Conservation (phyloP, 257 asterid genomes). For the Nicotiana tomentosiformis region DNA sequence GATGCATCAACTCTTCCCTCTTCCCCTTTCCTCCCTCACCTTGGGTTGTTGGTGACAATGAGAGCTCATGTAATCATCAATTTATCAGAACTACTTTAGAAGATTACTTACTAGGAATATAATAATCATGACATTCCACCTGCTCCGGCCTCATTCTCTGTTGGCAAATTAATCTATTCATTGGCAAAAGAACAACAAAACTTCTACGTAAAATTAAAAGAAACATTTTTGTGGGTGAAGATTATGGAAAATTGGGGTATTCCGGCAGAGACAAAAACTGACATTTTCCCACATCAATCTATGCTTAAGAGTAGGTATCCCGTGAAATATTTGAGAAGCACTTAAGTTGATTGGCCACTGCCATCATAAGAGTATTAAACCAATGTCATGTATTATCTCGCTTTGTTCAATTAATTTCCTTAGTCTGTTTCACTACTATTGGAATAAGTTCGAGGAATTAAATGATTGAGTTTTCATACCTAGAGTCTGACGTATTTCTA, state of each 20-base stretch:
- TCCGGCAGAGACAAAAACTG: not conserved
- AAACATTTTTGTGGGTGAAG: not conserved
- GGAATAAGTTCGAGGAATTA: not conserved
- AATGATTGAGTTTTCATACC: not conserved
- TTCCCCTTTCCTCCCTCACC: not conserved
- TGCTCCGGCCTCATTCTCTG: not conserved
- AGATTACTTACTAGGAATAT: not conserved
- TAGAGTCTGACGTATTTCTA: not conserved
- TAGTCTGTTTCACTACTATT: not conserved
- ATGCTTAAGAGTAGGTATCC: not conserved
- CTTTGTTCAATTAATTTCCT: not conserved
- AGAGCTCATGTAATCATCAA: not conserved
- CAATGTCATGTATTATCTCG: too few species aligned
- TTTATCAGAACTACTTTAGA: not conserved
- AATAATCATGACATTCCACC: not conserved
- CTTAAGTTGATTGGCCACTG: not conserved
- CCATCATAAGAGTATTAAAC: too few species aligned
- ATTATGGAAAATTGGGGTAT: not conserved
- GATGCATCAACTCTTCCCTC: conserved; percentile 4
- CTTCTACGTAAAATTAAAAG: not conserved
- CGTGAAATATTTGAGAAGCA: not conserved
- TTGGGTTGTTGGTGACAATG: not conserved
- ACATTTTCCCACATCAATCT: too few species aligned
- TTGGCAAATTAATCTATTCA: not conserved
- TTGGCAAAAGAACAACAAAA: not conserved